phyloP scores from a whole-genome alignment of 495 filamentous ascomycete species.

The Annulohypoxylon maeteangense region DNA sequence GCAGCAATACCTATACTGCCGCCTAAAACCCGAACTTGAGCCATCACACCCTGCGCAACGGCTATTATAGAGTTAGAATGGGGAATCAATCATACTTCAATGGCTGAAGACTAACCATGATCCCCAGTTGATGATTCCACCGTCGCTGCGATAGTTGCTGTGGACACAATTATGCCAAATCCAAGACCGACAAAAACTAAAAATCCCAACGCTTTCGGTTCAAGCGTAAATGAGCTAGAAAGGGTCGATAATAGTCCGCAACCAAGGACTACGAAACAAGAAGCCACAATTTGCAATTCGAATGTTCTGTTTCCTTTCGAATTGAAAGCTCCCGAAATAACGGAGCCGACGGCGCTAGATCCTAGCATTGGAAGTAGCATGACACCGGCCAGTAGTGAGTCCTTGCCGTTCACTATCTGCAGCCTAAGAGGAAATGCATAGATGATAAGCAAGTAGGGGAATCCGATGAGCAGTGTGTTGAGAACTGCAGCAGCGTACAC shows the following conservation, averaged over 20 bases:
- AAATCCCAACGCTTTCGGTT: conserved; percentile 56
- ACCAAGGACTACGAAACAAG: conserved; percentile 51
- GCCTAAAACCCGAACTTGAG: conserved; percentile 63
- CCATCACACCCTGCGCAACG: conserved; percentile 62
- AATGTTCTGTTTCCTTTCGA: conserved; percentile 47
- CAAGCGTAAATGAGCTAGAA: conserved; percentile 40
- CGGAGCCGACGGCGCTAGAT: conserved; percentile 59
- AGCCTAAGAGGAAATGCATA: conserved; percentile 69
- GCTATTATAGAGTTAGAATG: conserved; percentile 45
- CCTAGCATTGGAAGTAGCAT: conserved; percentile 68
- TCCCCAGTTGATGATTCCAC: conserved; percentile 50
- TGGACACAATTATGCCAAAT: conserved; percentile 55
- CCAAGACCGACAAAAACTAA: conserved; percentile 59
- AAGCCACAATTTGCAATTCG: conserved; percentile 51
- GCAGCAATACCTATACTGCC: conserved; percentile 65
- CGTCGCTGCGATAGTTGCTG: conserved; percentile 50
- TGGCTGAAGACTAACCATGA: conserved; percentile 46
- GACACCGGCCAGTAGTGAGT: conserved; percentile 62
- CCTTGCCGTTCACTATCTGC: conserved; percentile 65
- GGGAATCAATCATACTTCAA: no score
- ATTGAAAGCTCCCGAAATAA: conserved; percentile 53
- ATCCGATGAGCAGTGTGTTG: conserved; percentile 62
- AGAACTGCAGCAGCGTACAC: conserved; percentile 54
- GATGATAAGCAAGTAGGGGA: conserved; percentile 64
- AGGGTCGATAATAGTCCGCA: conserved; percentile 53